Evolutionary conservation across 257 asterid genomes (phyloP).

Genomic region (Ilex aquifolium): DNA sequence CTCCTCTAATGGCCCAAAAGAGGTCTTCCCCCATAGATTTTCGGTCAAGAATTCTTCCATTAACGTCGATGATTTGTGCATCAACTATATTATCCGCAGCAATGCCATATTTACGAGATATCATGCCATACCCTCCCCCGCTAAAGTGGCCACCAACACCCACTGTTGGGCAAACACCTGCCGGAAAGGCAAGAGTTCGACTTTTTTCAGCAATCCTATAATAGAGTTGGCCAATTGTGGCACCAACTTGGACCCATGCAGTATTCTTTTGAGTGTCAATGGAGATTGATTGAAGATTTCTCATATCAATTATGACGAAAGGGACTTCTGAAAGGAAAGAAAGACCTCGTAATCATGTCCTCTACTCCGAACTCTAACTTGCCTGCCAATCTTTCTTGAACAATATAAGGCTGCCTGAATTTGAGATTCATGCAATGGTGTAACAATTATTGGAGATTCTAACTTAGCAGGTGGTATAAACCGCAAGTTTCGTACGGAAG

Average conservation of each 20-base stretch:
- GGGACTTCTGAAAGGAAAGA: no score
- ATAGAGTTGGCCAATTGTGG: constrained; percentile 36
- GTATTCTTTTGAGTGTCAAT: constrained; percentile 2
- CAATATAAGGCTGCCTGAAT: no score
- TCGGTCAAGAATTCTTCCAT: constrained; percentile 28
- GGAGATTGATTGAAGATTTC: no score
- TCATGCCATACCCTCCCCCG: constrained; percentile 40
- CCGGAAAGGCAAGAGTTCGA: constrained; percentile 31
- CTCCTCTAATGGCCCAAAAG: constrained; percentile 41
- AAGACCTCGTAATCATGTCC: no score
- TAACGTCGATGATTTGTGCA: constrained; percentile 27
- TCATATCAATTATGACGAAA: no score
- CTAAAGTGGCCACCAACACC: constrained; percentile 37
- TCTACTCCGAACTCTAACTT: no score
- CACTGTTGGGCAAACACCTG: constrained; percentile 29
- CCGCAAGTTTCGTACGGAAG: no score
- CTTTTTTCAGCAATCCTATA: constrained; percentile 19
- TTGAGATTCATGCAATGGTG: no score
- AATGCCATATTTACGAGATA: constrained; percentile 33
- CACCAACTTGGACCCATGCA: constrained; percentile 42
- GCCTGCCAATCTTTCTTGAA: no score
- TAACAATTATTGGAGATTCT: no score
- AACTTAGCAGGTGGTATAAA: no score
- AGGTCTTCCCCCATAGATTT: constrained; percentile 38
- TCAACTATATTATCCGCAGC: constrained; percentile 31